These are phyloP conservation scores for Rhizoclosmatium sp. DNA, from an alignment of 192 early-diverging fungal species.

Conservation along the genomic window DNA sequence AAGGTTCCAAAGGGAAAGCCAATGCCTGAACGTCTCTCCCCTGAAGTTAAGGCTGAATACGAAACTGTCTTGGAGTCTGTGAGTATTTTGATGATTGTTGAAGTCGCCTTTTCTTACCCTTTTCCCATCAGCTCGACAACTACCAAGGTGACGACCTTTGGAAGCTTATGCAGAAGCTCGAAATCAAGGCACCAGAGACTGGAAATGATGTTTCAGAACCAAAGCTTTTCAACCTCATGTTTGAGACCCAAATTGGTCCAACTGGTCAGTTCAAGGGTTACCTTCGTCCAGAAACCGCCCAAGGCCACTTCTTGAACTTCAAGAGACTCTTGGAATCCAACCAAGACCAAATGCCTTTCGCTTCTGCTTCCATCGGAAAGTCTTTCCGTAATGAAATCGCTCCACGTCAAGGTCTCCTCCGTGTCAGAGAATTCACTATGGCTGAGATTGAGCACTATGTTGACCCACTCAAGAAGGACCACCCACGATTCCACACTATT, in stretches of 20 bases:
- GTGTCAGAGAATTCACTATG: constrained; percentile 77
- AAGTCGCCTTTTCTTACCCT: constrained; percentile 10
- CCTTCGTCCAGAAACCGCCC: constrained; percentile 98
- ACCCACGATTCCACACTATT: constrained; percentile 89
- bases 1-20: constrained; percentile 65
- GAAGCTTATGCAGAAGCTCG: constrained; percentile 81
- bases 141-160: constrained; percentile 85
- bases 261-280: constrained; percentile 93
- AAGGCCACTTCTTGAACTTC: constrained; percentile 99
- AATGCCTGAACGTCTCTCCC: constrained; percentile 68
- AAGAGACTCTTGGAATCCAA: constrained; percentile 96
- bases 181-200: constrained; percentile 91
- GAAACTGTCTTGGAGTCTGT: constrained; percentile 87
- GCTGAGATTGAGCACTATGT: constrained; percentile 98
- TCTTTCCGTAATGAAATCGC: constrained; percentile 99
- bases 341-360: constrained; percentile 99
- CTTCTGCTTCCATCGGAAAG: constrained; percentile 96
- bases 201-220: constrained; percentile 91
- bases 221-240: constrained; percentile 99
- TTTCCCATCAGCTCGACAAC: constrained; percentile 86
- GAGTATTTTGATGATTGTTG: constrained; percentile 22
- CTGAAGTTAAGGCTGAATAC: constrained; percentile 72
- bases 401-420: constrained; percentile 90
- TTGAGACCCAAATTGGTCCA: constrained; percentile 96
- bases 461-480: constrained; percentile 91